Base-by-base conservation (phyloP, 352 stramenopile species). In the Globisporangium emineosum region DNA sequence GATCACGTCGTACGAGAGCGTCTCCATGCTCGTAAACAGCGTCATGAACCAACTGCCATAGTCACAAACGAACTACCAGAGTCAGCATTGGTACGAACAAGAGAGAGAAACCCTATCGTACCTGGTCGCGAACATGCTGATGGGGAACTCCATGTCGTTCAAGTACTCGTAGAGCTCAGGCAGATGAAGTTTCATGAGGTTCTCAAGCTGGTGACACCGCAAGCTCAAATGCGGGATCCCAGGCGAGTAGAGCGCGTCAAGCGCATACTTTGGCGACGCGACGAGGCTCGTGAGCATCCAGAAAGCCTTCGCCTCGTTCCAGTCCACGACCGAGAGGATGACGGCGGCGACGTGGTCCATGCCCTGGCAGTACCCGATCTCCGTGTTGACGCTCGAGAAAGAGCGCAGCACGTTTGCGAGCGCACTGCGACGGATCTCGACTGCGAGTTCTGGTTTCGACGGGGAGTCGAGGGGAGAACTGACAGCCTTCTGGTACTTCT, bases 21-120 rank as follows among this genome's bases (percentile, higher is more conserved):
- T 76, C 37, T 93, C 83, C 79, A 90, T 88, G 62, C 83, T 93
- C 35, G 75, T 79, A 49, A 91, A 91, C 17, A 93, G 76, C 29
- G 84, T 91, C 80, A 93, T 88, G 71, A 93, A 89, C 84, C 84
- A 93, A 37, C 81, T 93, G 64, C 12, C 50, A 49, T 19, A n/a
- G n/a, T n/a, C 15, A 53, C 27, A 45, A 8, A 53, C 2, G 3
- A 25, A 71, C 12, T 0, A 12, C 23, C 59, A 57, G 30, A 12
- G 5, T 54, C 4, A 33, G 50, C 2, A 25, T 9, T 6, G 21
- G 15, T 19, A 13, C 21, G 12, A 52, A 29, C 35, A 19, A 12
- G 19, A 43, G 35, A 33, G 9, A 23, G 6, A 49, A 51, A 27
- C 19, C 21, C 45, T 2, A 13, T 15, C 68, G 32, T 73, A 93